phyloP scores from a whole-genome alignment of 306 rosid species.

The Rosa lucieae region DNA sequence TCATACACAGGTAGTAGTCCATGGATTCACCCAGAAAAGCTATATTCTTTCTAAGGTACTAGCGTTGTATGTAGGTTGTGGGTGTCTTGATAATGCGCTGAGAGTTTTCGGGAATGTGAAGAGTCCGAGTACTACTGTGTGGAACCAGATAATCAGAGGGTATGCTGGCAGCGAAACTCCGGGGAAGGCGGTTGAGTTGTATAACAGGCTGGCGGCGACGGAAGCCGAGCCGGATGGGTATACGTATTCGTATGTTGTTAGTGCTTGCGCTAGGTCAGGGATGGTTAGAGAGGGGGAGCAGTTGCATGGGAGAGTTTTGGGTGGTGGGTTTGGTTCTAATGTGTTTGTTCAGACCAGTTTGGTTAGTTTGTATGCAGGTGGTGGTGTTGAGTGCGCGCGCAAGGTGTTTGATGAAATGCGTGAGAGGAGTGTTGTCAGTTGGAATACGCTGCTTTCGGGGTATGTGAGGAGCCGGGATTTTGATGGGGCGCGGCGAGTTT shows the following conservation, averaged over 20 bases:
- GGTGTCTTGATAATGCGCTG: conserved; percentile 33
- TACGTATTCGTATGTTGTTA: conserved; percentile 63
- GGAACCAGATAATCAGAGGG: conserved; percentile 68
- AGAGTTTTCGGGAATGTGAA: conserved; percentile 29
- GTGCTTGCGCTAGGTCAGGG: conserved; percentile 59
- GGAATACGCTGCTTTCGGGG: conserved; percentile 68
- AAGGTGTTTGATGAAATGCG: conserved; percentile 55
- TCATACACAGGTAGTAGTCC: conserved; percentile 51
- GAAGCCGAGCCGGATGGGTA: conserved; percentile 53
- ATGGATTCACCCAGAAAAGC: conserved; percentile 52
- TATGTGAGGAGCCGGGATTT: conserved; percentile 46
- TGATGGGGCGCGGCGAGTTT: conserved; percentile 44
- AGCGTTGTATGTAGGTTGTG: conserved; percentile 45
- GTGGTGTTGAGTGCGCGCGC: conserved; percentile 40
- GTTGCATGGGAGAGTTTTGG: conserved; percentile 54
- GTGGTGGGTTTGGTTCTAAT: conserved; percentile 57
- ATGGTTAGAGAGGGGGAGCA: conserved; percentile 63
- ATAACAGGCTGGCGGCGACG: conserved; percentile 40
- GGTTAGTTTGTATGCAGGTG: conserved; percentile 43
- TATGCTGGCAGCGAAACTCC: conserved; percentile 37
- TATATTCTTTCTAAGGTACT: conserved; percentile 50
- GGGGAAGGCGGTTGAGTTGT: conserved; percentile 40
- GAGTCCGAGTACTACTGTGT: conserved; percentile 49
- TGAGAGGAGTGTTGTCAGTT: conserved; percentile 55
- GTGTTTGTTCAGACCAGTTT: conserved; percentile 58